Evolutionary conservation across 1,139 yeast genomes (phyloP).

Genomic region (Wickerhamomyces sp.): DNA sequence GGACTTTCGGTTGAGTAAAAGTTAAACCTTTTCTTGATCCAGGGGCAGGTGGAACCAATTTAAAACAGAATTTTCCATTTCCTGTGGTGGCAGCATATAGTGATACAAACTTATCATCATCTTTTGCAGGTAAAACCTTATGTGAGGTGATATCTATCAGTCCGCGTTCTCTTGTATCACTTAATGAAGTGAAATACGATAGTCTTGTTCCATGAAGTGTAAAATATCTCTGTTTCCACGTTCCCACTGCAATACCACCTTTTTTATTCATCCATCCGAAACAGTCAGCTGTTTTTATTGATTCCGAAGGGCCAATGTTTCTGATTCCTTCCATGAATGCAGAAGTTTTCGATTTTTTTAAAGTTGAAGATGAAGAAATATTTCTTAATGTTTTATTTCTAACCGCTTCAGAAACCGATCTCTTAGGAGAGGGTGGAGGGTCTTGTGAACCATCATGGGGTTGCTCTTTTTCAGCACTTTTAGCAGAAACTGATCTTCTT

Average conservation of each 20-base stretch:
- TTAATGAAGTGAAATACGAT: slow-evolving; percentile 78
- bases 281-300: slow-evolving; percentile 68
- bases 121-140: slow-evolving; percentile 72
- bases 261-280: slow-evolving; percentile 97
- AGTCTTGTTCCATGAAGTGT: slow-evolving; percentile 89
- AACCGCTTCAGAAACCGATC: slow-evolving; percentile 45
- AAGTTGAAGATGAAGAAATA: slow-evolving; percentile 17
- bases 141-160: slow-evolving; percentile 94
- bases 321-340: slow-evolving; percentile 94
- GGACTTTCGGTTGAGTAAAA: slow-evolving; percentile 93
- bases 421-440: slow-evolving; percentile 26
- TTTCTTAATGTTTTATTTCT: slow-evolving; percentile 39
- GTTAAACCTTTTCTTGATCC: slow-evolving; percentile 94
- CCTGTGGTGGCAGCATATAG: slow-evolving; percentile 92
- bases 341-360: slow-evolving; percentile 53
- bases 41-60: slow-evolving; percentile 94
- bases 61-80: slow-evolving; percentile 87
- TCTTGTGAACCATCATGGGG: background rate
- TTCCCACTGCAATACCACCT: slow-evolving; percentile 77
- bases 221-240: slow-evolving; percentile 90
- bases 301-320: slow-evolving; percentile 68
- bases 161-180: slow-evolving; percentile 84
- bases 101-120: slow-evolving; percentile 76
- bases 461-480: slow-evolving; percentile 23
- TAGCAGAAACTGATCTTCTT: slow-evolving; percentile 36